Base-by-base conservation (phyloP, 352 stramenopile species). In the Phytophthora meadii region DNA sequence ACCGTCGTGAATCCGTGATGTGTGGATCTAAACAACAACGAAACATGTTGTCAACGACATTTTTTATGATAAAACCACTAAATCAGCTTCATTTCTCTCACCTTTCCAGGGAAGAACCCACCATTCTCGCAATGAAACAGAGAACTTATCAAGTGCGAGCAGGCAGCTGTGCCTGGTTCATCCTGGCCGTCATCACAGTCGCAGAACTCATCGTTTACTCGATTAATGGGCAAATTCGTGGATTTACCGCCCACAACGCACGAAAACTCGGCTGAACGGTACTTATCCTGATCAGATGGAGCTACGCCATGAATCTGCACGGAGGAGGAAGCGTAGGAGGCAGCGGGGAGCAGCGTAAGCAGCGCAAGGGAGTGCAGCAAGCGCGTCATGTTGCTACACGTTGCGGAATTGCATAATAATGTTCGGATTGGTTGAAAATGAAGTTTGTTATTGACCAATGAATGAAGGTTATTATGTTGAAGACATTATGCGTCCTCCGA, bases 121-220 rank as follows among this genome's bases (percentile, higher is more conserved):
- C 66, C 71, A 15, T 95, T 95, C 11, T 77, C 58, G 48, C 93
- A 98, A 58, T 89, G 77, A 47, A 97, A 93, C 48, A 52, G 37
- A 34, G 74, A 82, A 1, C 22, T 36, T 46, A 75, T 9, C 12
- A 93, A 12, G 47, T 95, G 73, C 28, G 84, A 93, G 67, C 87
- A 95, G 5, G 72, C 90, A 24, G 85, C 70, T 61, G 92, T 98
- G 10, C 84, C 76, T 0, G 92, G 87, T 72, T 98, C 95, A 68
- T 98, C 95, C 19, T 67, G 55, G 24, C 90, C 92, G 59, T 93
- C 86, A 40, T 91, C 77, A 72, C 95, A 98, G 74, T 98, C 95
- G 72, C 95, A 98, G 63, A 94, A 98, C 39, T 96, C 89, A 68
- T 98, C 95, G 77, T 98, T 98, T 24, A 98, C 72, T 14, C 68